Base-by-base conservation (phyloP, 1,139 yeast genomes). In the Suhomyces atakaporum region DNA sequence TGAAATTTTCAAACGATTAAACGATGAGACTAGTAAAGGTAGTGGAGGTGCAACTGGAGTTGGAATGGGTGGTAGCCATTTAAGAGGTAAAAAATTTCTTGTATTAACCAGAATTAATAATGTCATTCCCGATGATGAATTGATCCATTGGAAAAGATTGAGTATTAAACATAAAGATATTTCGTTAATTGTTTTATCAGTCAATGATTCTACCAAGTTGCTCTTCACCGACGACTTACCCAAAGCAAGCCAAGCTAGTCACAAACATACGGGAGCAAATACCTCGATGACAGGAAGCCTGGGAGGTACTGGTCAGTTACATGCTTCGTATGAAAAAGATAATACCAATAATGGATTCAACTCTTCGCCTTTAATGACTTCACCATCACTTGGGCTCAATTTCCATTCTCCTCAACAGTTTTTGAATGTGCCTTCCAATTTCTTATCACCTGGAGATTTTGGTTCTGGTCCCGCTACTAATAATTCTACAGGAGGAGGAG, bases 81-180 rank as follows among this genome's bases (percentile, higher is more conserved):
- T 29, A 5, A 37, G 42, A 13, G 85, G 84, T 0, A 79, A 76
- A 57, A 77, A 78, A 31, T 83, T 79, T 46, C 64, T 84, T 46
- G 81, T 84, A 2, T 62, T 84, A 35, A 82, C 92, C 0, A 69
- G 94, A 49, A 61, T 83, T 36, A 81, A 80, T 50, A 84, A 84
- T 45, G 75, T 83, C 38, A 76, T 84, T 28, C 88, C 90, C 0
- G 94, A 84, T 56, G 92, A 84, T 54, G 94, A 84, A 51, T 62
- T 84, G 36, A 70, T 83, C 33, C 87, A 83, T 51, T 82, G 92
- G 90, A 81, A 85, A 53, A 61, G 88, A 39, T 62, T 84, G 25
- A 80, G 88, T 21, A 51, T 67, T 36, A 76, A 75, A 43, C 73
- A 77, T 37, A 79, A 81, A 46, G 83, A 78, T 25, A 61, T 85